Evolutionary conservation across 1,284 basidiomycete species (phyloP).

Genomic region (Cryptococcus depauperatus): DNA sequence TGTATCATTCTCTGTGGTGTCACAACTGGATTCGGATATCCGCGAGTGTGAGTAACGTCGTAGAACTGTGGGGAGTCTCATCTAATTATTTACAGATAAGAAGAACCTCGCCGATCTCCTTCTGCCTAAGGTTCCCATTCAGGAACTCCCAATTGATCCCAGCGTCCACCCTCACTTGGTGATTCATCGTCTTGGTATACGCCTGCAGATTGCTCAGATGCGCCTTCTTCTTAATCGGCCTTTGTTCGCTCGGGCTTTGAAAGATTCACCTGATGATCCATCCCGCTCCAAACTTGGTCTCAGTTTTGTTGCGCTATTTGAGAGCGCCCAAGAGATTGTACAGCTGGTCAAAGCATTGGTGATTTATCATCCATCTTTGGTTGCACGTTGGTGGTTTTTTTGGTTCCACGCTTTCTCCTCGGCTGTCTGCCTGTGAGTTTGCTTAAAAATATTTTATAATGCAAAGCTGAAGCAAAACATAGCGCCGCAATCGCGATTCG

Average conservation of each 20-base stretch:
- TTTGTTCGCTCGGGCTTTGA: slow-evolving; percentile 36
- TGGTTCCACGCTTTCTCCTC: slow-evolving; percentile 44
- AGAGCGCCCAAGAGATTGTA: slow-evolving; percentile 41
- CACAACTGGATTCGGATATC: slow-evolving; percentile 36
- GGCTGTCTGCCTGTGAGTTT: slow-evolving; percentile 40
- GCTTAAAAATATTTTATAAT: background rate
- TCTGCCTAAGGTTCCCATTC: slow-evolving; percentile 29
- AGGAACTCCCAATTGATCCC: slow-evolving; percentile 33
- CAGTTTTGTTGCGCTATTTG: slow-evolving; percentile 38
- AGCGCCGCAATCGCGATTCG: slow-evolving; percentile 40
- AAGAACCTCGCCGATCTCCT: slow-evolving; percentile 31
- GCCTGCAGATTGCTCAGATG: slow-evolving; percentile 37
- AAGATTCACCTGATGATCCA: slow-evolving; percentile 32
- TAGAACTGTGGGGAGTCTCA: background rate
- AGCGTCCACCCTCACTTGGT: slow-evolving; percentile 38
- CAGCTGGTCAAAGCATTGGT: slow-evolving; percentile 40
- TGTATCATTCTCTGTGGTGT: slow-evolving; percentile 27
- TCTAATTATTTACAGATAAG: slow-evolving; percentile 23
- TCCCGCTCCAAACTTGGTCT: slow-evolving; percentile 25
- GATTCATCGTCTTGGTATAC: slow-evolving; percentile 40
- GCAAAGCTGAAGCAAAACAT: background rate
- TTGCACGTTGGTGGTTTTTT: slow-evolving; percentile 43
- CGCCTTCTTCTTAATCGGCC: slow-evolving; percentile 41
- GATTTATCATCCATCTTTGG: slow-evolving; percentile 40
- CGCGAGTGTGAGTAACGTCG: slow-evolving; percentile 26